Evolutionary conservation across 768 basidiomycete species (phyloP).

Genomic region (Calocera cornea): DNA sequence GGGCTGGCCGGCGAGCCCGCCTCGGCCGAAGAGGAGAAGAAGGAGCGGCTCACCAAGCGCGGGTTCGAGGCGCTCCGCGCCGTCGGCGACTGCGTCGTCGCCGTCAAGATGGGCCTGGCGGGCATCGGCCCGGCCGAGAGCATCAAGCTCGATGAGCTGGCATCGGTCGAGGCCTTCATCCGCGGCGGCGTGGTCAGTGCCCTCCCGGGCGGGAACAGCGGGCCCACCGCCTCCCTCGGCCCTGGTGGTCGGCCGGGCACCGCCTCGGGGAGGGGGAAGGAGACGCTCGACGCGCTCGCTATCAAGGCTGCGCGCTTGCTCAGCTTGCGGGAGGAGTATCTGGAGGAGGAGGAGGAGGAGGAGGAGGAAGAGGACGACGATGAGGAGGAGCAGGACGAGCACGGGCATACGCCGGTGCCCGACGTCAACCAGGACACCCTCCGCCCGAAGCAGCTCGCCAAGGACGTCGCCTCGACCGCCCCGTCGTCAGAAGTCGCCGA

Average conservation of each 20-base stretch:
- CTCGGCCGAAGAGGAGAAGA: slow-evolving; percentile 64
- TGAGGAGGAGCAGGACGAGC: slow-evolving; percentile 24
- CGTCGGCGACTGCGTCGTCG: slow-evolving; percentile 75
- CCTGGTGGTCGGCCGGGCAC: background rate
- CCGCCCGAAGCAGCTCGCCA: background rate
- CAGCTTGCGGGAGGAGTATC: slow-evolving; percentile 15
- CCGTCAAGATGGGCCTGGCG: slow-evolving; percentile 68
- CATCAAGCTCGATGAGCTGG: slow-evolving; percentile 7
- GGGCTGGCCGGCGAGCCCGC: slow-evolving; percentile 30
- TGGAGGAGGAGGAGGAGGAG: slow-evolving; percentile 20
- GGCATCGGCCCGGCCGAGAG: slow-evolving; percentile 36
- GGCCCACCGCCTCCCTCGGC: background rate
- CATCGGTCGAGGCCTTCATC: slow-evolving; percentile 43
- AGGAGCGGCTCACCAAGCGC: slow-evolving; percentile 58
- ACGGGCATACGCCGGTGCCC: background rate
- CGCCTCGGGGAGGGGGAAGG: background rate
- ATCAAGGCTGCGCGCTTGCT: slow-evolving; percentile 23
- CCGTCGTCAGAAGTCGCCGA: background rate
- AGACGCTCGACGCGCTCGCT: slow-evolving; percentile 9
- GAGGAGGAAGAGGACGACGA: slow-evolving; percentile 27
- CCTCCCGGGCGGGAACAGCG: background rate
- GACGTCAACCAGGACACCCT: background rate
- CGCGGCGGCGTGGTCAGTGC: slow-evolving; percentile 43
- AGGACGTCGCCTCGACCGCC: background rate
- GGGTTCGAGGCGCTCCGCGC: slow-evolving; percentile 80